Conservation (phyloP, 257 asterid genomes). For the Solanum dulcamara region DNA sequence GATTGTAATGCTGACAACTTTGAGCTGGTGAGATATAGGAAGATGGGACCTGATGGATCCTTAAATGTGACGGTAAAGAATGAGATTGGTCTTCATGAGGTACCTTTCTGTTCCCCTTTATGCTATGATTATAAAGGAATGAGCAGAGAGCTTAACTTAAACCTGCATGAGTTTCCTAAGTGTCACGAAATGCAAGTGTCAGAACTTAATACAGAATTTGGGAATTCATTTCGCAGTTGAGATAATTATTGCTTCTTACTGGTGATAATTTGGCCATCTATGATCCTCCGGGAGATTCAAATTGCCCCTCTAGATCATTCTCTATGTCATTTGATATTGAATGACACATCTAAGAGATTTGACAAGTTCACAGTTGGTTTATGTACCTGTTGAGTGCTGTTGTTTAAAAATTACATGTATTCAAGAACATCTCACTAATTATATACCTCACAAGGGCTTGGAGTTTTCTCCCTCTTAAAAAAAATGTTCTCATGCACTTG, state of each 20-base stretch:
- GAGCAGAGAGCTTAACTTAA: too few species aligned
- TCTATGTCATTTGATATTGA: neutral
- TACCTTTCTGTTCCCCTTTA: constrained; percentile 12
- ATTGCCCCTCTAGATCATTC: neutral
- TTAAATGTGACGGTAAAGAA: constrained; percentile 58
- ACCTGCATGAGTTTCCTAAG: too few species aligned
- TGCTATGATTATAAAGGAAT: neutral
- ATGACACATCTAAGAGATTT: neutral
- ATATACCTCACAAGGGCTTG: neutral
- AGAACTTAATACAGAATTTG: neutral
- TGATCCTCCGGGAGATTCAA: neutral
- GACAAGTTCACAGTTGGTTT: neutral
- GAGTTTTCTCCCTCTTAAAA: neutral
- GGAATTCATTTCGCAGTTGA: neutral
- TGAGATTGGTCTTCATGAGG: constrained; percentile 66
- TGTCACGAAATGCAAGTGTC: neutral
- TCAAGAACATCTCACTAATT: neutral
- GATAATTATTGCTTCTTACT: neutral
- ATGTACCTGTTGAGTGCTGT: neutral
- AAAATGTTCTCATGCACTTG: neutral
- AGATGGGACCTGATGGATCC: constrained; percentile 84
- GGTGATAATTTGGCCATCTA: neutral
- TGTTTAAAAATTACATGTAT: neutral
- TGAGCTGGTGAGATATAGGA: constrained; percentile 68
- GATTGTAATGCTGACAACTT: constrained; percentile 36